Conservation (phyloP, 495 filamentous ascomycete genomes). For the Terfezia boudieri region DNA sequence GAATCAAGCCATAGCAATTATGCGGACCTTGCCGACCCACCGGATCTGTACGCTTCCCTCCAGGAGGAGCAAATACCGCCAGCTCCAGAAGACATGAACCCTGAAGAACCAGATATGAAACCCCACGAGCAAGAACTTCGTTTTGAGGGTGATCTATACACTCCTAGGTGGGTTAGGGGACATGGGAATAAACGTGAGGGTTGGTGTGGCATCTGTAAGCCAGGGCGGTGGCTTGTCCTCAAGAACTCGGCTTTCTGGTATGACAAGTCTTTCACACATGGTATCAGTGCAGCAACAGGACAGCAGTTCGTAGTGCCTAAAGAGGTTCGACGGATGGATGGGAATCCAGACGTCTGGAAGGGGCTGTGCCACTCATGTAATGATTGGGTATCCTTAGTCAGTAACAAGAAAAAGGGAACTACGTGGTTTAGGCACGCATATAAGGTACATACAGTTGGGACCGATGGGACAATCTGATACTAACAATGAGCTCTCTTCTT, state of each 20-base stretch:
- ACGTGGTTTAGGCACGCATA: conserved; percentile 72
- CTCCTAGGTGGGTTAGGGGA: conserved; percentile 54
- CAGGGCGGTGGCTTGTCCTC: conserved; percentile 56
- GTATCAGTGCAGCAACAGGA: conserved; percentile 57
- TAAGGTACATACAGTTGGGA: conserved; percentile 31
- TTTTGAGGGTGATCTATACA: conserved; percentile 58
- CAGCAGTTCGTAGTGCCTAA: conserved; percentile 48
- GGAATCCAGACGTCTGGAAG: conserved; percentile 64
- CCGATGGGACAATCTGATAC: neutral
- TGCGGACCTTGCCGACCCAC: conserved; percentile 42
- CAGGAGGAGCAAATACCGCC: conserved; percentile 44
- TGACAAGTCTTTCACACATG: conserved; percentile 63
- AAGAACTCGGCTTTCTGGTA: conserved; percentile 79
- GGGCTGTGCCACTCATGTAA: conserved; percentile 54
- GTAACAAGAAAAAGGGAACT: conserved; percentile 68
- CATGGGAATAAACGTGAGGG: conserved; percentile 65
- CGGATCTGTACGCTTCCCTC: conserved; percentile 49
- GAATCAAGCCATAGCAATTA: conserved; percentile 39
- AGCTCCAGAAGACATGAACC: conserved; percentile 53
- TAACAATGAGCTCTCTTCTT: neutral
- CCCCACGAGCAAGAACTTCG: conserved; percentile 57
- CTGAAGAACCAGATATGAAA: conserved; percentile 41
- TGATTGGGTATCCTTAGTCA: conserved; percentile 57
- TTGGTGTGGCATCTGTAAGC: conserved; percentile 69
- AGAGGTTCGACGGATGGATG: conserved; percentile 48